Percentiles rank a stretch among this genome's conserved stretches.
These are phyloP conservation scores for Udeniomyces megalosporus DNA, from an alignment of 768 basidiomycete genomes.

Conservation along the genomic window DNA sequence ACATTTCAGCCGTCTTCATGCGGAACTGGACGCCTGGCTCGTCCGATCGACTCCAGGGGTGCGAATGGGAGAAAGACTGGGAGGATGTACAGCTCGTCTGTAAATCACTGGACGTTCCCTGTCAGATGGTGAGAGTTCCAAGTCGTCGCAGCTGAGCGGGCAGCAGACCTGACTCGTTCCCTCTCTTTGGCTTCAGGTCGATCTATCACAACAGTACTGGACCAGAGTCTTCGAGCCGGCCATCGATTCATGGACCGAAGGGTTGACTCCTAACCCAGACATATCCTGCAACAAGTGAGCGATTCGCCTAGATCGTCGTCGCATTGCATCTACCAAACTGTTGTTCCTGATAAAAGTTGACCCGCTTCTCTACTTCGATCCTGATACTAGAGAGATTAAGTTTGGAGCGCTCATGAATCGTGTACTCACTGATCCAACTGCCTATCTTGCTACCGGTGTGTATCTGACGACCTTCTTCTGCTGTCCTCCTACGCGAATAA, in stretches of 20 bases:
- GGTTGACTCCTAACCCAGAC: slow-evolving; percentile 81
- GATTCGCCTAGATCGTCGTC: neutral
- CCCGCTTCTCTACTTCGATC: neutral
- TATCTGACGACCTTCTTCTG: neutral
- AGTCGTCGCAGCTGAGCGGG: neutral
- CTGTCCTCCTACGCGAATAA: too few species aligned
- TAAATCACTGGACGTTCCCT: slow-evolving; percentile 45
- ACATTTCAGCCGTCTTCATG: slow-evolving; percentile 84
- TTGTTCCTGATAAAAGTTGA: too few species aligned
- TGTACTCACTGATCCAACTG: slow-evolving; percentile 32
- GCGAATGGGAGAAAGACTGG: slow-evolving; percentile 94
- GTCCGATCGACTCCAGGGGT: slow-evolving; percentile 38
- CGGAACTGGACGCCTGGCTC: slow-evolving; percentile 53
- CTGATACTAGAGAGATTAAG: slow-evolving; percentile 56
- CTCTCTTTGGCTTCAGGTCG: slow-evolving; percentile 38
- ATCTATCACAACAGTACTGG: slow-evolving; percentile 86
- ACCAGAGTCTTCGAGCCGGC: slow-evolving; percentile 76
- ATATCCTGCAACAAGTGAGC: slow-evolving; percentile 72
- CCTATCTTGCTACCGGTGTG: slow-evolving; percentile 69
- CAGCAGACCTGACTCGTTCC: neutral
- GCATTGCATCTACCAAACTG: neutral
- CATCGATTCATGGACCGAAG: slow-evolving; percentile 55
- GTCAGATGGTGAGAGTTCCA: slow-evolving; percentile 42
- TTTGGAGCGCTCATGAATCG: slow-evolving; percentile 66
- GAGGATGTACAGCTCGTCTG: slow-evolving; percentile 74